Conservation (phyloP, 768 basidiomycete species). For the Boletus rufocinnamomeus region DNA sequence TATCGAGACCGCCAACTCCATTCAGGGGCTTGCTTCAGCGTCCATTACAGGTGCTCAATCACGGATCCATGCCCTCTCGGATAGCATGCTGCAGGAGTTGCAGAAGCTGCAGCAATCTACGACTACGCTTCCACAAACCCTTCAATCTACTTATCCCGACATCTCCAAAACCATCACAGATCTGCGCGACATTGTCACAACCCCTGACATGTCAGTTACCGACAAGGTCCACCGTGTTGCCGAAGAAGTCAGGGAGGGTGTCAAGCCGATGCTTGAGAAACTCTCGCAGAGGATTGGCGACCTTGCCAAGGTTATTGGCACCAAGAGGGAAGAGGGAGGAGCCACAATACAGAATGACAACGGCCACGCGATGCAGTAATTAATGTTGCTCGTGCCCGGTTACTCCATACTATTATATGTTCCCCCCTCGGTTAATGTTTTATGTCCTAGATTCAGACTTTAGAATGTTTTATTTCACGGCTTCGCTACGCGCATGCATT, state of each 20-base stretch:
- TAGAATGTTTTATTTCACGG: constrained; percentile 23
- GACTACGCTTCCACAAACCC: constrained; percentile 55
- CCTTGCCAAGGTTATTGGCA: constrained; percentile 26
- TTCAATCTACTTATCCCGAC: constrained; percentile 60
- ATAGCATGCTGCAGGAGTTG: constrained; percentile 66
- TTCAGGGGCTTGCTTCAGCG: constrained; percentile 60
- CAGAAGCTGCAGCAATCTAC: constrained; percentile 66
- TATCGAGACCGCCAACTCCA: constrained; percentile 62
- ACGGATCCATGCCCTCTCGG: constrained; percentile 60
- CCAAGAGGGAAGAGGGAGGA: constrained; percentile 32
- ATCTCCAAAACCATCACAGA: constrained; percentile 55
- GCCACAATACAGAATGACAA: constrained; percentile 10
- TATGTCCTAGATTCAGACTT: constrained; percentile 30
- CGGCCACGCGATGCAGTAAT: constrained; percentile 15
- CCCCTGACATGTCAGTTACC: constrained; percentile 55
- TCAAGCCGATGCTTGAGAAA: constrained; percentile 61
- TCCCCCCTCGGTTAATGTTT: constrained; percentile 10
- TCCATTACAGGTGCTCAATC: constrained; percentile 56
- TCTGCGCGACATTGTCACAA: constrained; percentile 51
- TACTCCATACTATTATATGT: constrained; percentile 12
- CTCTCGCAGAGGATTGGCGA: constrained; percentile 43
- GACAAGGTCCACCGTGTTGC: constrained; percentile 63
- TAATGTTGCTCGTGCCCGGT: constrained; percentile 4
- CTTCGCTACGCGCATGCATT: constrained; percentile 20
- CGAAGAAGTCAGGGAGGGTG: constrained; percentile 59